phyloP scores from a whole-genome alignment of 108 stramenopile species.

The Skeletonema menzelii region DNA sequence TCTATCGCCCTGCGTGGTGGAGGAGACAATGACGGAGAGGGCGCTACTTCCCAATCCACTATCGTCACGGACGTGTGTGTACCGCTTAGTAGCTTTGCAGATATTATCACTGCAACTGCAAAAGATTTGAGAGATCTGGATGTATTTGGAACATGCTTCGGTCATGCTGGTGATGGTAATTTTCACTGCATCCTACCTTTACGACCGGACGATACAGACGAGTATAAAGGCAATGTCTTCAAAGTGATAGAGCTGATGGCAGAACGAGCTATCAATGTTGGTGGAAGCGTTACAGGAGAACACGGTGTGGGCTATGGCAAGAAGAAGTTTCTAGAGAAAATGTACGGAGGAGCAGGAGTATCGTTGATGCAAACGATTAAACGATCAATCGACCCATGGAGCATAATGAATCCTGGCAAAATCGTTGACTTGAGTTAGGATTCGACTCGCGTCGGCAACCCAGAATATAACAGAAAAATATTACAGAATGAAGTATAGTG shows the following conservation, averaged over 20 bases:
- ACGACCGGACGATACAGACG: slow-evolving; percentile 61
- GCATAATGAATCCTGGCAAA: slow-evolving; percentile 96
- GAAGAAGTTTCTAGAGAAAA: slow-evolving; percentile 72
- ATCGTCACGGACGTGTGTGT: slow-evolving; percentile 94
- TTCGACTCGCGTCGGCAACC: too few species aligned
- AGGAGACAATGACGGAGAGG: slow-evolving; percentile 27
- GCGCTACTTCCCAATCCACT: slow-evolving; percentile 51
- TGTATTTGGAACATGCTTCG: slow-evolving; percentile 89
- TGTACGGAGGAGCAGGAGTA: slow-evolving; percentile 85
- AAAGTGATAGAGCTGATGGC: slow-evolving; percentile 68
- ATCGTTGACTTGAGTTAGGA: slow-evolving; percentile 43
- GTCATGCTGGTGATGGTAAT: slow-evolving; percentile 98
- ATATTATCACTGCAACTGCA: slow-evolving; percentile 72
- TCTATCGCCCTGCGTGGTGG: slow-evolving; percentile 59
- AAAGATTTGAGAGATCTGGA: slow-evolving; percentile 62
- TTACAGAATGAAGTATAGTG: too few species aligned
- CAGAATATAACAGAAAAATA: too few species aligned
- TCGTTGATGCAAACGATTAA: slow-evolving; percentile 88
- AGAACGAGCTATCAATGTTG: slow-evolving; percentile 63
- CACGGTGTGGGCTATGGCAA: slow-evolving; percentile 97
- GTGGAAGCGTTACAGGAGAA: slow-evolving; percentile 98
- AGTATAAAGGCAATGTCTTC: slow-evolving; percentile 67
- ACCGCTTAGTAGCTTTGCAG: slow-evolving; percentile 86
- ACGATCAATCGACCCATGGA: slow-evolving; percentile 83
- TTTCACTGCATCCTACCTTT: slow-evolving; percentile 92